A percentile compares a stretch with the other conserved stretches of the same genome.
Conservation (phyloP, 345 rosid genomes). For the Excoecaria cochinchinensis region DNA sequence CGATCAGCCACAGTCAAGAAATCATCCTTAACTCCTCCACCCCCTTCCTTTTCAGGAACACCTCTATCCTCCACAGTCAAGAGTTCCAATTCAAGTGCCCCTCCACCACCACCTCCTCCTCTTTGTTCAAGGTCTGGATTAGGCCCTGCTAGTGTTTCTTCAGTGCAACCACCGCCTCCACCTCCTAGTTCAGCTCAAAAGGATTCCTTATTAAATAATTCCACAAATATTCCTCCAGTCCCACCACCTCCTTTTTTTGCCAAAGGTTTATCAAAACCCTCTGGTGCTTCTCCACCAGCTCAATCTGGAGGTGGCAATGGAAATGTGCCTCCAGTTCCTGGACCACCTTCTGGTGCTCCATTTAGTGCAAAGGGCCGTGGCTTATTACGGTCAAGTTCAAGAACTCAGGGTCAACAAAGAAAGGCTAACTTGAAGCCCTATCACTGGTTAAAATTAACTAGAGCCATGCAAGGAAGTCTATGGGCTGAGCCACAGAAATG, state of each 20-base stretch:
- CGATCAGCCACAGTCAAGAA: background rate
- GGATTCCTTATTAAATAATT: slow-evolving; percentile 17
- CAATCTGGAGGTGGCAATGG: slow-evolving; percentile 39
- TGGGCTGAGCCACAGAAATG: slow-evolving; percentile 84
- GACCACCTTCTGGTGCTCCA: slow-evolving; percentile 45
- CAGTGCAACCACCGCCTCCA: slow-evolving; percentile 30
- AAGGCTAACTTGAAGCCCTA: slow-evolving; percentile 75
- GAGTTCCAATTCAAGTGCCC: slow-evolving; percentile 14
- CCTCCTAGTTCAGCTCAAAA: slow-evolving; percentile 27
- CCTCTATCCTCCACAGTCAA: background rate
- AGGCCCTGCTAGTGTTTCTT: slow-evolving; percentile 19
- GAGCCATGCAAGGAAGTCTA: slow-evolving; percentile 82
- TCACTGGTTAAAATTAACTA: slow-evolving; percentile 86
- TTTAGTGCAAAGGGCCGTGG: slow-evolving; percentile 53
- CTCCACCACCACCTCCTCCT: slow-evolving; percentile 57
- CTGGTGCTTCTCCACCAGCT: slow-evolving; percentile 29
- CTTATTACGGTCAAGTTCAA: slow-evolving; percentile 40
- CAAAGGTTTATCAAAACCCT: slow-evolving; percentile 31
- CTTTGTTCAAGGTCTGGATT: slow-evolving; percentile 30
- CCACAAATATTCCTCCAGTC: slow-evolving; percentile 38
- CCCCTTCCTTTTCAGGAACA: background rate
- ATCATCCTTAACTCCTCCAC: slow-evolving; percentile 4
- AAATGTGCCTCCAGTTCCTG: slow-evolving; percentile 64
- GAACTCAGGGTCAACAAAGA: slow-evolving; percentile 50
- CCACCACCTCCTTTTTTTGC: slow-evolving; percentile 63